phyloP scores from a whole-genome alignment of 176 grass and related monocot genomes.

The Paspalum vaginatum region DNA sequence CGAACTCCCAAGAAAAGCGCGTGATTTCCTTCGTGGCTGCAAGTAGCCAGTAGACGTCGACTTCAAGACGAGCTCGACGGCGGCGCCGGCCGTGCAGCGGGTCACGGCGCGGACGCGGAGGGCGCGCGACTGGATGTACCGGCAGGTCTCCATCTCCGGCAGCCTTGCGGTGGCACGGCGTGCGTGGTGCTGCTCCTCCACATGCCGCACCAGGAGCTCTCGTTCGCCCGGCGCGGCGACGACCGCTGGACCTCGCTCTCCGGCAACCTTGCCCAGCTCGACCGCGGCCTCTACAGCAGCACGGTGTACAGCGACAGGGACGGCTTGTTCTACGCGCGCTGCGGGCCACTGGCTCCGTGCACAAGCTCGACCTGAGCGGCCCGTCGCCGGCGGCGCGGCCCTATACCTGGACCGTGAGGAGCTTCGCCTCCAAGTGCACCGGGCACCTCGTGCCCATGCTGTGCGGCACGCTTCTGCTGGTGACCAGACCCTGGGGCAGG shows the following conservation, averaged over 20 bases:
- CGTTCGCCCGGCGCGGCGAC: neutral
- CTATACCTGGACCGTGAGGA: neutral
- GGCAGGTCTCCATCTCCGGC: neutral
- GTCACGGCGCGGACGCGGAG: neutral
- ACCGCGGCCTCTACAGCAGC: neutral
- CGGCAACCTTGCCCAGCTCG: neutral
- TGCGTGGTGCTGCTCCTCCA: constrained; percentile 9
- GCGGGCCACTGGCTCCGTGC: neutral
- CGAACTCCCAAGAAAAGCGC: no score
- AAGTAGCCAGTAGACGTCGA: no score
- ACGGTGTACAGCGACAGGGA: neutral
- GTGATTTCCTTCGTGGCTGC: no score
- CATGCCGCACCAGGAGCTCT: neutral
- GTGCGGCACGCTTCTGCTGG: neutral
- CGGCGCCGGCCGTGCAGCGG: neutral
- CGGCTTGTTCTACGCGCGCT: neutral
- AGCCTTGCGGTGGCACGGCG: neutral
- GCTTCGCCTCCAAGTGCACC: neutral
- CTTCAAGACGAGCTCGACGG: neutral
- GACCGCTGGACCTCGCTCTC: neutral
- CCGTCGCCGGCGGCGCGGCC: neutral
- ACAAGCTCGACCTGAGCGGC: neutral
- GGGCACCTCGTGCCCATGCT: neutral
- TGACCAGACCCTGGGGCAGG: neutral
- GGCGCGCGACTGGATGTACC: neutral